These are phyloP conservation scores for Entelexis paramagnoliae DNA, from an alignment of 1,139 yeast species.

Conservation along the genomic window DNA sequence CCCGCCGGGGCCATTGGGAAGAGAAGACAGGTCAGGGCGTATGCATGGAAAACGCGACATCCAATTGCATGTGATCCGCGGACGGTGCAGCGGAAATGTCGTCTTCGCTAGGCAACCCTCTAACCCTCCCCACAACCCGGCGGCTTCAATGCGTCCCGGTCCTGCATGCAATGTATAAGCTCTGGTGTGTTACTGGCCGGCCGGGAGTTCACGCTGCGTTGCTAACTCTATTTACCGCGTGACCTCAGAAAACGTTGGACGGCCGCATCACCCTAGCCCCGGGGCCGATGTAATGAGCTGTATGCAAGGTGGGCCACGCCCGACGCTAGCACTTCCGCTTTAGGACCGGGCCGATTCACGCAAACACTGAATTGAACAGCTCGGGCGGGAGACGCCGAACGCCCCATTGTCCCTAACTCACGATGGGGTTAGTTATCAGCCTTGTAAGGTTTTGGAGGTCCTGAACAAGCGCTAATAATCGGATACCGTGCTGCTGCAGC, in stretches of 20 bases:
- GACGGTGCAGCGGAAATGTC: too few relatives aligned
- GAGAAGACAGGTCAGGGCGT: not conserved
- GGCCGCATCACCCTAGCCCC: not conserved
- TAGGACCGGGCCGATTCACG: slow-evolving; percentile 2
- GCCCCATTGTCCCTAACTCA: not conserved
- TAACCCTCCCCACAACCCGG: too few relatives aligned
- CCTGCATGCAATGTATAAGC: too few relatives aligned
- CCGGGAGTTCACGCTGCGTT: not conserved
- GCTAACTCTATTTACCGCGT: not conserved
- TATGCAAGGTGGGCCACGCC: not conserved
- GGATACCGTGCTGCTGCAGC: too few relatives aligned
- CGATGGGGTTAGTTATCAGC: not conserved
- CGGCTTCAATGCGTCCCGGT: too few relatives aligned
- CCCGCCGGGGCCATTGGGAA: not conserved
- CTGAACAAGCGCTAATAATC: not conserved
- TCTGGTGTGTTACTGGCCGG: not conserved
- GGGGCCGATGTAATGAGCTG: slow-evolving; percentile 1
- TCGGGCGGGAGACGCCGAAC: not conserved
- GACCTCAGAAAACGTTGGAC: not conserved
- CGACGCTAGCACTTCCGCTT: not conserved
- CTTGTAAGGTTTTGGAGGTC: not conserved
- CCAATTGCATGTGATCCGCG: not conserved
- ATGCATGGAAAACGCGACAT: not conserved
- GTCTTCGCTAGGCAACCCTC: too few relatives aligned
- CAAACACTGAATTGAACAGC: not conserved